Evolutionary conservation across 139 green algal species (phyloP), one percentile per base, ranked within the genome.

Genomic region (Chlorokybus atmophyticus): DNA sequence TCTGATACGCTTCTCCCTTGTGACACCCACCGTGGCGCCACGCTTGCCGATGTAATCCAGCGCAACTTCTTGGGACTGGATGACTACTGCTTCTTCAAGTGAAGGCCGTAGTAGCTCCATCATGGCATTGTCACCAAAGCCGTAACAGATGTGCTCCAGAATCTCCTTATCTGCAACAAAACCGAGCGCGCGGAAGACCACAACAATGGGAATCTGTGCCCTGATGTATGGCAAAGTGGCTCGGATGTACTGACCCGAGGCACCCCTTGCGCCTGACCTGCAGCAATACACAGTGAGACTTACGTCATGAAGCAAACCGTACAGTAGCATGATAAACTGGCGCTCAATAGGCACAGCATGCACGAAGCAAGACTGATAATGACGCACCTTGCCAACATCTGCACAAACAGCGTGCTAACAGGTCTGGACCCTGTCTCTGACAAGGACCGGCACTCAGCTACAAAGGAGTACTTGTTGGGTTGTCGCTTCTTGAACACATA

Each of bases 401-500:
- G 53, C 21, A 96, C 77, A 8, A 75, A 69, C 72, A 95, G 85
- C 57, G 77, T 81, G 59, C 64, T 84, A 27, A 74, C 73, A 27
- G 75, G 80, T 38, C 87, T 82, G 5, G 82, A 88, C 67, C 68
- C 79, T 67, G 68, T 74, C 75, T 97, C 91, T 3, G 90, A 32
- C 55, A 89, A 77, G 1, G 83, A 94, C 63, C 71, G 50, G 32
- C 67, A 55, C 62, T 96, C 87, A 1, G 73, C 75, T 21, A 85
- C 62, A 49, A 79, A 89, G 8, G 85, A 75, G 57, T 95, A 95
- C 73, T 97, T 98, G 64, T 69, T 83, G 23, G 87, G 83, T 80
- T 93, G 81, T 50, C 61, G 84, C 80, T 96, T 97, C 64, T 83
- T 81, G 73, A 97, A 98, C 4, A 94, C 84, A 60, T 94, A 97